A percentile compares a stretch with the other conserved stretches of the same genome.
phyloP scores from a whole-genome alignment of 345 rosid genomes.

The Brassica cretica region DNA sequence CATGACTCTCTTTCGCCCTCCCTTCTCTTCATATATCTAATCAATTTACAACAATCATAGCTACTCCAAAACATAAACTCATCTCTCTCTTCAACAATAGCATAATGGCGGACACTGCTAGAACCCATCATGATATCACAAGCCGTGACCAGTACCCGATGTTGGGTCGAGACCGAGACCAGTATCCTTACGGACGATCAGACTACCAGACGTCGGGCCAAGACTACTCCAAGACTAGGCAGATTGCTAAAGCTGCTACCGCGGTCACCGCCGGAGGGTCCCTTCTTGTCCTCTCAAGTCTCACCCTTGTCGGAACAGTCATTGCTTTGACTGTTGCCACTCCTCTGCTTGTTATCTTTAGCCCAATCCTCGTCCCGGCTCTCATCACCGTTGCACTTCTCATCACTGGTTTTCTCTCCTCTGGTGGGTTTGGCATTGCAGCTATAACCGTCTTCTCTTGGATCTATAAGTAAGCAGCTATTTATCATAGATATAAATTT shows the following conservation, averaged over 20 bases:
- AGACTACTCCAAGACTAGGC: slow-evolving; percentile 48
- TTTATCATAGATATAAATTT: background rate
- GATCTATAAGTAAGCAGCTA: slow-evolving; percentile 59
- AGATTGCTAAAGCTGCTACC: slow-evolving; percentile 78
- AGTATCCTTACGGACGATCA: slow-evolving; percentile 45
- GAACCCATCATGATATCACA: slow-evolving; percentile 36
- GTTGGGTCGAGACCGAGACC: slow-evolving; percentile 35
- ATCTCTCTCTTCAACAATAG: slow-evolving; percentile 1
- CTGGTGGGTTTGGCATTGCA: slow-evolving; percentile 82
- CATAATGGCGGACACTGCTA: slow-evolving; percentile 36
- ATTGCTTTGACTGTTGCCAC: slow-evolving; percentile 76
- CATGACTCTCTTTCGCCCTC: slow-evolving; percentile 1
- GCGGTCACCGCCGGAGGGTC: slow-evolving; percentile 82
- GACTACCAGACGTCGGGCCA: slow-evolving; percentile 14
- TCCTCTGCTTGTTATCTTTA: slow-evolving; percentile 80
- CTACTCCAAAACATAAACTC: slow-evolving; percentile 11
- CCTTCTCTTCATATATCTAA: slow-evolving; percentile 22
- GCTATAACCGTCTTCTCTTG: slow-evolving; percentile 75
- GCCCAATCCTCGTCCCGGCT: slow-evolving; percentile 86
- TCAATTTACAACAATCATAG: background rate
- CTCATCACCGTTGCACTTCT: slow-evolving; percentile 53
- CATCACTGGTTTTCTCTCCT: slow-evolving; percentile 64
- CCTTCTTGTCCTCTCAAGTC: slow-evolving; percentile 69
- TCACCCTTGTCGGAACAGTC: slow-evolving; percentile 70
- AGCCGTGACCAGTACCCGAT: slow-evolving; percentile 17